phyloP scores from a whole-genome alignment of 768 basidiomycete genomes.

The Kwoniella shandongensis region DNA sequence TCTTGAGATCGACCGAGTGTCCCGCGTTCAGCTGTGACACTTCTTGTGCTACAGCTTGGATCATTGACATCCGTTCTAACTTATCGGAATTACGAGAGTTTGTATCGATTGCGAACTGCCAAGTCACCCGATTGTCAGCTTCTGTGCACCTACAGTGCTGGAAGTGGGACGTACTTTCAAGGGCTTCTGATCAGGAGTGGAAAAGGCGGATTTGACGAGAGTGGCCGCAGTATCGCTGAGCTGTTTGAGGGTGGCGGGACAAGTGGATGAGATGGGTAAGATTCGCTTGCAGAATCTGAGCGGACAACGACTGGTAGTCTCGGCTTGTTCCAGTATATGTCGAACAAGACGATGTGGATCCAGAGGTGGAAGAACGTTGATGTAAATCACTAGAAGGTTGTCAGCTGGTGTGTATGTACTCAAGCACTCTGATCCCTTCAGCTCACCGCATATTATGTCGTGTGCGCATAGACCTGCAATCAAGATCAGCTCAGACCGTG shows the following conservation, averaged over 20 bases:
- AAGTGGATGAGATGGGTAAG: conserved; percentile 32
- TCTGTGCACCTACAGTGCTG: not conserved
- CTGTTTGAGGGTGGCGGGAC: conserved; percentile 30
- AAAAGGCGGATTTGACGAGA: conserved; percentile 23
- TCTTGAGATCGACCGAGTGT: conserved; percentile 40
- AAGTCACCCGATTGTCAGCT: not conserved
- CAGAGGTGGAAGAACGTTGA: conserved; percentile 39
- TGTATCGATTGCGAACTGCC: conserved; percentile 35
- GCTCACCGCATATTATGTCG: conserved; percentile 40
- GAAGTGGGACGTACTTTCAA: conserved; percentile 28
- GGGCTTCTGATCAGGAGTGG: conserved; percentile 19
- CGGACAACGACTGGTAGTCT: conserved; percentile 30
- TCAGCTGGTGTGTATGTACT: not conserved
- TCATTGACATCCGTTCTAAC: conserved; percentile 39
- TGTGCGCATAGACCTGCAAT: conserved; percentile 35
- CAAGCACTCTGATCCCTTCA: not conserved
- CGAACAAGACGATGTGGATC: conserved; percentile 30
- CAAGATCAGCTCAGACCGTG: not conserved
- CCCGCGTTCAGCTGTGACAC: conserved; percentile 24
- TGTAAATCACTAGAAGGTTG: conserved; percentile 31
- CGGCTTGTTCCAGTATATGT: conserved; percentile 36
- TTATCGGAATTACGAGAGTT: conserved; percentile 32
- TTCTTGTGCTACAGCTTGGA: conserved; percentile 36
- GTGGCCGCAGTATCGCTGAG: conserved; percentile 18
- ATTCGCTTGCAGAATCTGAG: conserved; percentile 36